phyloP scores from a whole-genome alignment of 2,329 filamentous ascomycete species.

The Trichoderma endophyticum region DNA sequence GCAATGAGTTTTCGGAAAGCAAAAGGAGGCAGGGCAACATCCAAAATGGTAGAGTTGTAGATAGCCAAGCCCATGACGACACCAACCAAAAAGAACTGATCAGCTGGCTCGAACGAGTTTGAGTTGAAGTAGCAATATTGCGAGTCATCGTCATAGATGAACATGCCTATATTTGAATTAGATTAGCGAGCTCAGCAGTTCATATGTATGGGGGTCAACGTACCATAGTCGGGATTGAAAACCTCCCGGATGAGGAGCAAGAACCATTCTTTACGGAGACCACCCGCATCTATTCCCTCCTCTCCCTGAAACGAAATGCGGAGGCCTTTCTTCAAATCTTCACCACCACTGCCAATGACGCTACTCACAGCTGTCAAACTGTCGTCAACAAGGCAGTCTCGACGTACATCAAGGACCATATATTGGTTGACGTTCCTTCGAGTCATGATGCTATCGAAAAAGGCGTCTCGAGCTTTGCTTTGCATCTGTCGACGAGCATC shows the following conservation, averaged over 20 bases:
- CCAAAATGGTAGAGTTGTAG: conserved; percentile 91
- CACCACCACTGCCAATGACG: conserved; percentile 73
- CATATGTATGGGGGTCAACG: conserved; percentile 35
- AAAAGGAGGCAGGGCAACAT: conserved; percentile 83
- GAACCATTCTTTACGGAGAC: conserved; percentile 93
- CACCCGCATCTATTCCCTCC: conserved; percentile 87
- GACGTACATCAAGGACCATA: conserved; percentile 70
- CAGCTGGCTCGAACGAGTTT: conserved; percentile 81
- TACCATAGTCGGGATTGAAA: conserved; percentile 86
- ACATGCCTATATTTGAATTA: conserved; percentile 62
- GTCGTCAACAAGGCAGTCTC: conserved; percentile 85
- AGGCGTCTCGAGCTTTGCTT: conserved; percentile 80
- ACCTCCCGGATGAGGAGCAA: conserved; percentile 82
- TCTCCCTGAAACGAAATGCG: conserved; percentile 83
- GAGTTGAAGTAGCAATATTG: conserved; percentile 92
- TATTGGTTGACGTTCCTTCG: conserved; percentile 72
- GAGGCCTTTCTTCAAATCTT: conserved; percentile 87
- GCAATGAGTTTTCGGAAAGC: conserved; percentile 84
- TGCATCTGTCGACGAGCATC: conserved; percentile 89
- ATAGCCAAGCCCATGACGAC: conserved; percentile 86
- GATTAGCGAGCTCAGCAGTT: not conserved
- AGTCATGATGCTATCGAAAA: conserved; percentile 83
- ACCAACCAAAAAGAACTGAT: conserved; percentile 88
- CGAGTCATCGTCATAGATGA: conserved; percentile 88
- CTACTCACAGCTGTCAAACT: conserved; percentile 82